Percentiles rank a stretch among this genome's conserved stretches.
phyloP scores from a whole-genome alignment of 1,139 yeast species.

The Sugiyamaella castrensis region DNA sequence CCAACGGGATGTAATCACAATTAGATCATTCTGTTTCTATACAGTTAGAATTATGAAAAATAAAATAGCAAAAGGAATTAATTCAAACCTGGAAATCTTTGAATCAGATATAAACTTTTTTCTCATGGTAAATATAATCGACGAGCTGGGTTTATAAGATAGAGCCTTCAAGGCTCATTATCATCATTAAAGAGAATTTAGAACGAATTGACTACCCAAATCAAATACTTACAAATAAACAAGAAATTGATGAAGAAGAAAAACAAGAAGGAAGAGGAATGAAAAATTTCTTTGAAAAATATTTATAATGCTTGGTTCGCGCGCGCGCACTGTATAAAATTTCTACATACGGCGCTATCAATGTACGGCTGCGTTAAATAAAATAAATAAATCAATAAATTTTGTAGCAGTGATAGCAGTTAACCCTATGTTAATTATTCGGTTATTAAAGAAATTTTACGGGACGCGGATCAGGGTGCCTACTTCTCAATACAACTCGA shows the following conservation, averaged over 20 bases:
- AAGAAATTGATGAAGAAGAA: not conserved
- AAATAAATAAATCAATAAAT: too few relatives aligned
- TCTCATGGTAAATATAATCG: conserved; percentile 33
- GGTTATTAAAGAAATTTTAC: too few relatives aligned
- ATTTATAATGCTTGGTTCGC: conserved; percentile 8
- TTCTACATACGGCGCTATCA: too few relatives aligned
- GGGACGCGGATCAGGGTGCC: too few relatives aligned
- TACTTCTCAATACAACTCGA: too few relatives aligned
- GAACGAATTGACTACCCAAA: conserved; percentile 3
- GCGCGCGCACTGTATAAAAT: too few relatives aligned
- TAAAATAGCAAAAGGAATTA: conserved; percentile 9
- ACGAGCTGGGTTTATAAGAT: conserved; percentile 37
- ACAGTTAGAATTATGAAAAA: not conserved
- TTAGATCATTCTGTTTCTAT: not conserved
- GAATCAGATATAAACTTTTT: conserved; percentile 21
- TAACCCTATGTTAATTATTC: too few relatives aligned
- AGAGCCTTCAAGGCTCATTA: conserved; percentile 30
- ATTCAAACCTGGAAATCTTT: conserved; percentile 7
- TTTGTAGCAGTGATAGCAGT: too few relatives aligned
- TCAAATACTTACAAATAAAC: conserved; percentile 13
- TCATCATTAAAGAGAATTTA: conserved; percentile 26
- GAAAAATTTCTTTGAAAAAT: not conserved
- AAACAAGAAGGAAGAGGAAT: not conserved
- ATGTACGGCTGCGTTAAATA: too few relatives aligned
- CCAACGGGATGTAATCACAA: too few relatives aligned